Base-by-base conservation (phyloP, 2,329 filamentous ascomycete genomes). In the Proliferodiscus dingleyae region DNA sequence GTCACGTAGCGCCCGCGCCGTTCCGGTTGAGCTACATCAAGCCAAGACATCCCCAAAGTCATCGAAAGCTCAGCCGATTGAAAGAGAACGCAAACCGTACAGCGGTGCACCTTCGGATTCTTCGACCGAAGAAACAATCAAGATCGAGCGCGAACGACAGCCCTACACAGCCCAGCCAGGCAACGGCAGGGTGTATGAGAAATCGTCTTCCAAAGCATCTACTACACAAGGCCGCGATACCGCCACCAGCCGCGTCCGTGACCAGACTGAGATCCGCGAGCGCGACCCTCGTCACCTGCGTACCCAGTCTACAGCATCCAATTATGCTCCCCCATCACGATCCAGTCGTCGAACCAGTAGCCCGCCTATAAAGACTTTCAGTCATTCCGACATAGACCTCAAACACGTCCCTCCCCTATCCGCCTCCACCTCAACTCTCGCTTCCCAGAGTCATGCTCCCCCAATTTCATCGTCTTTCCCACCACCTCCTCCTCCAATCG, bases 61-160 rank as follows among this genome's bases (percentile, higher is more conserved):
- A 2, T 29, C 54, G 11, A 58, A 57, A 28, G 46, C 51, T 11
- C 49, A 28, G 61, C 68, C 46, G 52, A 66, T 56, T 58, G 68
- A 50, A 55, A 62, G 47, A 58, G 64, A 57, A 55, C 66, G 40
- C 51, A 63, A 58, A 44, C 66, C 68, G 22, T 68, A 74, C 49
- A 53, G 59, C 21, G 56, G 64, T 2, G 51, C 51, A 15, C 56
- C 56, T 13, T 61, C 58, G 9, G 59, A 63, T 4, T 60, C 69
- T 11, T 64, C 66, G 15, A 68, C 65, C 16, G 65, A 71, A n/a
- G 67, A 68, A 22, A 51, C 69, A 0, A 67, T 73, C 1, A 77
- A 77, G 1, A 75, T 85, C 37, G 82, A 86, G 58, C 75, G 82
- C 5, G 77, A 85, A 56, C 70, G 82, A 29, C 78, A 85, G 49